Percentiles rank a stretch among this genome's conserved stretches.
phyloP scores from a whole-genome alignment of 768 basidiomycete genomes.

The Lactarius sanguifluus region DNA sequence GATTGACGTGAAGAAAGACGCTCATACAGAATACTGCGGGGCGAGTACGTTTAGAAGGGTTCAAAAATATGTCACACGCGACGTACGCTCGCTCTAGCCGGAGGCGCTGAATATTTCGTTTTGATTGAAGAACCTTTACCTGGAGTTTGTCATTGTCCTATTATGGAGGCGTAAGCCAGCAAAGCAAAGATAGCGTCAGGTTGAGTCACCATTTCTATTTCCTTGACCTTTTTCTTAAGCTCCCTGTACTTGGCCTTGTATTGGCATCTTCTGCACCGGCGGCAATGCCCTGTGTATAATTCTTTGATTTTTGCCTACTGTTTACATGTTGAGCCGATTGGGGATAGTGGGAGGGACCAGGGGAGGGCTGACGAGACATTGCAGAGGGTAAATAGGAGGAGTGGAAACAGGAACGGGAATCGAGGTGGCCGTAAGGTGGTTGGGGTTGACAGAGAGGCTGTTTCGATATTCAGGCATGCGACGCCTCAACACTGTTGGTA shows the following conservation, averaged over 20 bases:
- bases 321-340: constrained; percentile 19
- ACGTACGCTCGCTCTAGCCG: constrained; percentile 87
- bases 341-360: constrained; percentile 33
- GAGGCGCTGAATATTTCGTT: constrained; percentile 81
- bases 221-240: constrained; percentile 82
- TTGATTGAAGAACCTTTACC: constrained; percentile 75
- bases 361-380: constrained; percentile 64
- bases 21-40: constrained; percentile 71
- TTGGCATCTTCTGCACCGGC: constrained; percentile 80
- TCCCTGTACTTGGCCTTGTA: constrained; percentile 89
- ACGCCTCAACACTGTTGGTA: constrained; percentile 22
- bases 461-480: constrained; percentile 14
- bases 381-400: constrained; percentile 42
- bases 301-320: constrained; percentile 46
- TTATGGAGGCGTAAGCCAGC: constrained; percentile 7
- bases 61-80: constrained; percentile 28
- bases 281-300: constrained; percentile 59
- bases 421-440: constrained; percentile 37
- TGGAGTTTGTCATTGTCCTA: constrained; percentile 90
- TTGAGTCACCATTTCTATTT: constrained; percentile 72
- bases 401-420: constrained; percentile 33
- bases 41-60: constrained; percentile 26
- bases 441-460: constrained; percentile 23
- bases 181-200: constrained; percentile 5
- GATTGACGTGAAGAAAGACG: constrained; percentile 52